Evolutionary conservation across 306 rosid genomes (phyloP).

Genomic region (Prunus mongolica): DNA sequence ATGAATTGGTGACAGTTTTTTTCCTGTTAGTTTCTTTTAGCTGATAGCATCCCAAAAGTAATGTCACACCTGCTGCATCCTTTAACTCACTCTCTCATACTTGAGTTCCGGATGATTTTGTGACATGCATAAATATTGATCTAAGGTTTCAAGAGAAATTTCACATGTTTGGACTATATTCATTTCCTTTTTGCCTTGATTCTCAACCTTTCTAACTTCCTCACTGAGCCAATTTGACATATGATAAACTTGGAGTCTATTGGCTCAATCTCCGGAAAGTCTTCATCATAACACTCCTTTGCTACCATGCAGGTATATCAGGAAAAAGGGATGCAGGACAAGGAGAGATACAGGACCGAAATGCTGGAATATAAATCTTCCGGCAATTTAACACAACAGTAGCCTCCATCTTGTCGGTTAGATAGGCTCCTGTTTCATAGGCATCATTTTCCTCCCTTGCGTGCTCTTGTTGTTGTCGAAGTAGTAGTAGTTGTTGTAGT

Average conservation of each 20-base stretch:
- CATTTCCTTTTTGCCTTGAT: slow-evolving; percentile 5
- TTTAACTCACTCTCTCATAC: neutral
- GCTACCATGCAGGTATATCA: slow-evolving; percentile 56
- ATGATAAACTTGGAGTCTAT: neutral
- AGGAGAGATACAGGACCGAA: slow-evolving; percentile 65
- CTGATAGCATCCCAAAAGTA: neutral
- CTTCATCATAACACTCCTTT: neutral
- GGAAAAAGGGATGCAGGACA: slow-evolving; percentile 66
- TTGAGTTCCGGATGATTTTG: neutral
- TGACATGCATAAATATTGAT: neutral
- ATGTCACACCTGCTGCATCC: neutral
- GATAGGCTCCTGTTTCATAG: slow-evolving; percentile 5
- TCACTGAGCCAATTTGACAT: neutral
- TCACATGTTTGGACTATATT: neutral
- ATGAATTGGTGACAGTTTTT: neutral
- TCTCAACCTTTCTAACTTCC: neutral
- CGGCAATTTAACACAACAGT: slow-evolving; percentile 31
- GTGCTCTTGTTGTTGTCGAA: slow-evolving; percentile 9
- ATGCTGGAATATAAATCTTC: slow-evolving; percentile 61
- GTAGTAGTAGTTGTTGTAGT: neutral
- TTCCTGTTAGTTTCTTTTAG: neutral
- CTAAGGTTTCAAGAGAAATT: neutral
- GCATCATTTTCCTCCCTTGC: slow-evolving; percentile 7
- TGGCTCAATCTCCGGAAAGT: neutral
- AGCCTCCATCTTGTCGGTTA: slow-evolving; percentile 21